Evolutionary conservation across 2,329 filamentous ascomycete genomes (phyloP).

Genomic region (Cladophialophora yegresii): DNA sequence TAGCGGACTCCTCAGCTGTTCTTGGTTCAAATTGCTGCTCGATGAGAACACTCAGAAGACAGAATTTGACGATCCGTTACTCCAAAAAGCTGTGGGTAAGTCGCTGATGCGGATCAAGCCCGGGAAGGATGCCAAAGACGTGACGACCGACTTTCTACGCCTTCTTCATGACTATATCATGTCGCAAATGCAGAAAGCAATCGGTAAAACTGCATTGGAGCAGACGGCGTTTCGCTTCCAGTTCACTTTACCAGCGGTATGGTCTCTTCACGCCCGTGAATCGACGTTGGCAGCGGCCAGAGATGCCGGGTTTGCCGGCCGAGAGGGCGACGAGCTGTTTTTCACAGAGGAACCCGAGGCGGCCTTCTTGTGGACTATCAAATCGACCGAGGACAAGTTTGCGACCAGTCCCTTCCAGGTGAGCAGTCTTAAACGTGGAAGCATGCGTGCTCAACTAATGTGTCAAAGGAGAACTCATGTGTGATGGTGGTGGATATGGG

Average conservation of each 20-base stretch:
- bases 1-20: background rate
- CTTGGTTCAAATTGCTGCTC: slow-evolving; percentile 1
- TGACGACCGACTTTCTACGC: slow-evolving; percentile 1
- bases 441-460: background rate
- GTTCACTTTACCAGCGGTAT: background rate
- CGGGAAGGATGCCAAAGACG: background rate
- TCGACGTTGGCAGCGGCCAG: background rate
- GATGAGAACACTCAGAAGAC: slow-evolving; percentile 6
- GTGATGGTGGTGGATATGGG: slow-evolving; percentile 32
- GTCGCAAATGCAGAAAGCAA: background rate
- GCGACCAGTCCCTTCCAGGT: background rate
- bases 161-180: background rate
- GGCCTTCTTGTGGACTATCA: background rate
- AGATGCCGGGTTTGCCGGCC: background rate
- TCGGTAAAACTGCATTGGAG: background rate
- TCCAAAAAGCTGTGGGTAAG: slow-evolving; percentile 1
- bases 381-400: background rate
- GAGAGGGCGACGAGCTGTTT: background rate
- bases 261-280: background rate
- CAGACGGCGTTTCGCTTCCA: background rate
- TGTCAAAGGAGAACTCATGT: slow-evolving; percentile 4
- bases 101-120: slow-evolving; percentile 5
- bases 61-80: slow-evolving; percentile 2
- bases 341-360: background rate
- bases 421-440: background rate